Evolutionary conservation across 441 rosid species (phyloP).

Genomic region (Pelargonium cotyledonis): DNA sequence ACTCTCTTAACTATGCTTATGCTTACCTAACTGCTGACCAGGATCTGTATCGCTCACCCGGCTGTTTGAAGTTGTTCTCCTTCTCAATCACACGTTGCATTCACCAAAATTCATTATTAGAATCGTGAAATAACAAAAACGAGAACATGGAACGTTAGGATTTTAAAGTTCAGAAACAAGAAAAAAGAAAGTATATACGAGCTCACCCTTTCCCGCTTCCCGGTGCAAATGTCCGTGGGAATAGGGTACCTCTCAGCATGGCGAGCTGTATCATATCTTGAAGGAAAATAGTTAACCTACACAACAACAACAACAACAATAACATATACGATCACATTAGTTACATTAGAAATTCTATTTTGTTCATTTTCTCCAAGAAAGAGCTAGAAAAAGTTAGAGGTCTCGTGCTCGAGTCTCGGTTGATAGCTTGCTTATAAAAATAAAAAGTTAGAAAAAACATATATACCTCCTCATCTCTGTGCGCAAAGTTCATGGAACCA

Average conservation of each 20-base stretch:
- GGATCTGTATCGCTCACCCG: conserved; percentile 79
- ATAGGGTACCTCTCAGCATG: conserved; percentile 60
- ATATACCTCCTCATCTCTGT: conserved; percentile 80
- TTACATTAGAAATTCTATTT: neutral
- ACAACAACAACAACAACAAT: conserved; percentile 23
- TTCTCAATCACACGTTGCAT: conserved; percentile 60
- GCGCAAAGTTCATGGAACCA: conserved; percentile 90
- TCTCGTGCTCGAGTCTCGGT: no score
- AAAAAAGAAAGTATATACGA: neutral
- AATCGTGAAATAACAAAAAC: no score
- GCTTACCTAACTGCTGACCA: conserved; percentile 69
- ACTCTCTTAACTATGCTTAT: neutral
- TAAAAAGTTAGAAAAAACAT: neutral
- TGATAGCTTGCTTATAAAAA: no score
- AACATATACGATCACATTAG: conserved; percentile 22
- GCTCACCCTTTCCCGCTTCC: conserved; percentile 75
- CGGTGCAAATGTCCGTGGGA: conserved; percentile 39
- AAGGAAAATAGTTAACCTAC: conserved; percentile 86
- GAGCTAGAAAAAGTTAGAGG: neutral
- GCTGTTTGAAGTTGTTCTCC: conserved; percentile 91
- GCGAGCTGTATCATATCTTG: conserved; percentile 69
- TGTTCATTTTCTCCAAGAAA: neutral
- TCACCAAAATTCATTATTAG: neutral
- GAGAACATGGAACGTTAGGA: no score
- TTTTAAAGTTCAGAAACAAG: no score